Percentiles rank a stretch among this genome's conserved stretches.
These are phyloP conservation scores for Termitomyces titanicus DNA, from an alignment of 768 basidiomycete genomes.

Conservation along the genomic window DNA sequence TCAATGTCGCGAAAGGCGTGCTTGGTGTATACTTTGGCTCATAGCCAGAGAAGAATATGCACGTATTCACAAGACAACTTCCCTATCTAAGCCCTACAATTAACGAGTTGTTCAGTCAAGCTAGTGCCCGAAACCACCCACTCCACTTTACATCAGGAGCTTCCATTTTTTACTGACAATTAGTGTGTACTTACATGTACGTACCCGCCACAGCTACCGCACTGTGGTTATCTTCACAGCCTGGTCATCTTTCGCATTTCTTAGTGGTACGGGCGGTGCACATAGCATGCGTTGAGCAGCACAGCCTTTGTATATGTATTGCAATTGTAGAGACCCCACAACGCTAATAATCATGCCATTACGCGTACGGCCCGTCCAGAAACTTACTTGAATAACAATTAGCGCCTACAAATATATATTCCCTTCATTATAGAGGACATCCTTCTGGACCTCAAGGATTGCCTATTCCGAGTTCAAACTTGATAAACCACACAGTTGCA, in stretches of 20 bases:
- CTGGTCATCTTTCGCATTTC: neutral
- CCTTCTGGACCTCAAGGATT: neutral
- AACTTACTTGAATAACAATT: neutral
- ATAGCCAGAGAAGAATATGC: slow-evolving; percentile 13
- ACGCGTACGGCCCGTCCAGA: too few relatives aligned
- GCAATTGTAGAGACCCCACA: neutral
- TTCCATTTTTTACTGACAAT: neutral
- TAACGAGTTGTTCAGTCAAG: neutral
- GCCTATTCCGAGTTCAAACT: neutral
- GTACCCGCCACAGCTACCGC: neutral
- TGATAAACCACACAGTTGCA: neutral
- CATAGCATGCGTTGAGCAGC: neutral
- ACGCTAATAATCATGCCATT: neutral
- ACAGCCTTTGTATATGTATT: too few relatives aligned
- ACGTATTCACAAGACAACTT: neutral
- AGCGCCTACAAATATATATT: neutral
- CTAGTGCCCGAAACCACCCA: neutral
- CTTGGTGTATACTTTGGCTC: slow-evolving; percentile 75
- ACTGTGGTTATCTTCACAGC: neutral
- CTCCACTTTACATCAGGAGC: neutral
- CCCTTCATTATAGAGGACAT: neutral
- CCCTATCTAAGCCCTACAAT: neutral
- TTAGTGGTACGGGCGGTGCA: neutral
- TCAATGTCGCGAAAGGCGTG: slow-evolving; percentile 86
- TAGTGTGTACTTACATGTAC: neutral